phyloP scores from a whole-genome alignment of 164 flowering plant species.

The Akebia trifoliata region DNA sequence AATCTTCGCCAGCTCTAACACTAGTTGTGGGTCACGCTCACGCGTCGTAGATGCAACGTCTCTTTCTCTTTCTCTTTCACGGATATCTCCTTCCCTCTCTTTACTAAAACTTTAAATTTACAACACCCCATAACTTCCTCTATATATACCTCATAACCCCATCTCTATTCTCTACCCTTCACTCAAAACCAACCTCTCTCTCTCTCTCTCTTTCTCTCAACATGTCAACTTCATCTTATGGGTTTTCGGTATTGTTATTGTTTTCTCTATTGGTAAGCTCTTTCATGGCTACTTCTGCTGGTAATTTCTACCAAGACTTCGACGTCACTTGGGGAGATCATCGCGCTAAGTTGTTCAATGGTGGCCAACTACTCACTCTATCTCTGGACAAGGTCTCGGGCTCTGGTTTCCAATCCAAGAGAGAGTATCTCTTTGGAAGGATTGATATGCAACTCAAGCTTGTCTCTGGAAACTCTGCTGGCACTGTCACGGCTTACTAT shows the following conservation, averaged over 20 bases:
- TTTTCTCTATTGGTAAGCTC: not conserved
- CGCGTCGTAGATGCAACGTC: no score
- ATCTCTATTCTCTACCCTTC: no score
- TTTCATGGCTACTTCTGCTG: conserved; percentile 5
- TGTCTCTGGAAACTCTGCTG: conserved; percentile 39
- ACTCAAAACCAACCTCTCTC: no score
- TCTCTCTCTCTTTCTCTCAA: not conserved
- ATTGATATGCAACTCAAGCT: conserved; percentile 36
- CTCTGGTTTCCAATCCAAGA: conserved; percentile 36
- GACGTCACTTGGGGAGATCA: conserved; percentile 26
- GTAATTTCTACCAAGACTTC: conserved; percentile 22
- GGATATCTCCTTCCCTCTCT: no score
- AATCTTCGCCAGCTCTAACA: no score
- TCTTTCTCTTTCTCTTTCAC: no score
- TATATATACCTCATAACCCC: no score
- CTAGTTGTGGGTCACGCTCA: no score
- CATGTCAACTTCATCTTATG: not conserved
- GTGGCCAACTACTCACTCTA: conserved; percentile 28
- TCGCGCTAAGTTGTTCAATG: conserved; percentile 20
- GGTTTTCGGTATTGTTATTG: not conserved
- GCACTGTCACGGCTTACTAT: conserved; percentile 37
- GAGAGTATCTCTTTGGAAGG: conserved; percentile 25
- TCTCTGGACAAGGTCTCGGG: conserved; percentile 32
- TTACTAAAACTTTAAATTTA: no score
- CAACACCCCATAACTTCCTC: no score